Base-by-base conservation (phyloP, 257 asterid genomes). In the Salvia splendens region DNA sequence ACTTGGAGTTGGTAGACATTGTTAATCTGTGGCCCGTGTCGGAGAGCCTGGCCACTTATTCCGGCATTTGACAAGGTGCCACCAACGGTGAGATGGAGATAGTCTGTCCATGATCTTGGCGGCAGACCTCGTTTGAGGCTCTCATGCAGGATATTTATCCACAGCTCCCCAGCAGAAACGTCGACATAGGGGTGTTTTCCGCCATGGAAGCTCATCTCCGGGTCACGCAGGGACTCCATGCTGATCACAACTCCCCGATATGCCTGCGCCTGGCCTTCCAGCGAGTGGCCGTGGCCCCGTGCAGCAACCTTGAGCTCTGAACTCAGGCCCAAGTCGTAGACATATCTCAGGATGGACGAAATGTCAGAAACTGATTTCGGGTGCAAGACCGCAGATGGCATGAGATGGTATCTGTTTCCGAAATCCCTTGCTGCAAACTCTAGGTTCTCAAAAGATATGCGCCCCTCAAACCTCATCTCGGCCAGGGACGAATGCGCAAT, bases 1-100 rank as follows among this genome's bases (percentile, higher is more conserved):
- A 94, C 95, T 61, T 91, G 88, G 14, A 94, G 81, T 67, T 83
- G 95, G 77, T 85, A 78, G 63, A 94, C 99, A 73, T 94, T 94
- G 73, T 82, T 80, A 77, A 91, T 94, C 81, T 91, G 99, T 6
- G 97, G 99, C 5, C 97, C 99, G 62, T 94, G 89, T 58, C 47
- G 60, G 80, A 94, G 91, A 7, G 99, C 99, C 71, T 94, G 97
- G 33, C 99, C 97, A 33, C 99, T 94, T 59, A 94, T 82, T 52
- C 99, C 99, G 4, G 91, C 99, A 61, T 91, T 87, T 4, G 99
- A 94, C 69, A 91, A 67, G 32, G 99, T 94, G 12, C 99, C 99
- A 7, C 99, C 99, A 28, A 94, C 92, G 0, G 95, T 85, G 36
- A 94, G 95, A 73, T 83, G 96, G 70, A 94, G 95, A 79, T 94